These are phyloP conservation scores for Solanum sitiens DNA, from an alignment of 257 asterid genomes.

Conservation along the genomic window DNA sequence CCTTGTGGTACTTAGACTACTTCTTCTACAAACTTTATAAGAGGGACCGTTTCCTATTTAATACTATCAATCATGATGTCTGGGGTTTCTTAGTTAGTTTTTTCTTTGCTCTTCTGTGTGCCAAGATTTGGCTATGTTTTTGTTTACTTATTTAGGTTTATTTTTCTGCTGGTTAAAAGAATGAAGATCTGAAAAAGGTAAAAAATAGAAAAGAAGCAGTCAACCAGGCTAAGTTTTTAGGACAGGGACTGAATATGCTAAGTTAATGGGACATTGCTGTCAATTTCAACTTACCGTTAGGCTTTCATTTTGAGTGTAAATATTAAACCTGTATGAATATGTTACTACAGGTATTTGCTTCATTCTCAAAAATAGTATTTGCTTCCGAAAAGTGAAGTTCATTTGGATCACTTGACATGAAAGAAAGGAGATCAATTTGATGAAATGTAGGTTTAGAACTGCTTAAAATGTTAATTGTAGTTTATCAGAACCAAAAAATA, in stretches of 20 bases:
- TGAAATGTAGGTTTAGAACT: neutral
- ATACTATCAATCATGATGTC: neutral
- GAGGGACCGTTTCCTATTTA: neutral
- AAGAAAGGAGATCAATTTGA: neutral
- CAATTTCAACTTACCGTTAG: neutral
- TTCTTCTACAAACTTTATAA: neutral
- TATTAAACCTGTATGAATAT: neutral
- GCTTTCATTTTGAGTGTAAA: neutral
- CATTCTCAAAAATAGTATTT: neutral
- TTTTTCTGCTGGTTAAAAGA: neutral
- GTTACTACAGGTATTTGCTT: neutral
- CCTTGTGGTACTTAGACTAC: slow-evolving; percentile 58
- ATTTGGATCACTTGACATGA: neutral
- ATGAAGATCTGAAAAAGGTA: neutral
- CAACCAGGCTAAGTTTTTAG: neutral
- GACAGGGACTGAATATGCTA: neutral
- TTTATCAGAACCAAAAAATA: neutral
- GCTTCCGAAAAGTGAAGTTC: neutral
- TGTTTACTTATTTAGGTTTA: neutral
- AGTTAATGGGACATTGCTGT: neutral
- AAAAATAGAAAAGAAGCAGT: neutral
- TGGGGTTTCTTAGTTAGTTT: neutral
- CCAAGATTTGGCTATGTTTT: neutral
- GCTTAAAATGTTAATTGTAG: neutral
- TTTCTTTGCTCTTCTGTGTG: neutral